Base-by-base conservation (phyloP, 306 rosid genomes). In the Glycyrrhiza uralensis region DNA sequence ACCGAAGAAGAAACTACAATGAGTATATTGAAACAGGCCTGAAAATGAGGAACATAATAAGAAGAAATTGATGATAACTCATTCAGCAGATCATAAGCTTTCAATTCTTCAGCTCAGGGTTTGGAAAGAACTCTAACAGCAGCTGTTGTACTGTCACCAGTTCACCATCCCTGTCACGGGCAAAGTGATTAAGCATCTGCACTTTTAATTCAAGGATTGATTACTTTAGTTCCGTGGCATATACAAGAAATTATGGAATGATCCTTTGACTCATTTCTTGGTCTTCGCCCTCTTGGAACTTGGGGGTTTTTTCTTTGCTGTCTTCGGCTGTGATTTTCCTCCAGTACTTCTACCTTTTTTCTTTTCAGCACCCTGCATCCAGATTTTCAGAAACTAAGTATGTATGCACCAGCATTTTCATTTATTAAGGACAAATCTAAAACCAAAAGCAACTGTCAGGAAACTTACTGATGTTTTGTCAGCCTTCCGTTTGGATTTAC, bases 241-340 rank as follows among this genome's bases (percentile, higher is more conserved):
- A 71, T 42, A 41, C 32, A 36, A 71, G 46, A 68, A 55, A 65
- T 46, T 13, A 52, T 36, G 24, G 69, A 50, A 52, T 29, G 42
- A 30, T 41, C 57, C 60, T 55, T 23, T 69, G 65, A 24, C 76
- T 89, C 87, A 91, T 75, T 89, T 89, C 83, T 86, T 91, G 81
- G 84, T 69, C 76, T 85, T 94, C 26, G 83, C 75, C 74, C 77
- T 87, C 83, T 89, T 94, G 69, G 96, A 79, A 73, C 39, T 86
- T 69, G 63, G 87, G 72, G 83, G 63, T 86, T 87, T 94, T 85
- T 83, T 94, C 80, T 81, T 87, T 51, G 57, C 86, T 83, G 52
- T 85, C 85, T 94, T 94, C 9, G 85, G 68, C 59, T 82, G 98
- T 66, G 83, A 55, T 85, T 87, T 94, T 77, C 89, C 95, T 8